These are phyloP conservation scores for Xylaria curta DNA, from an alignment of 495 filamentous ascomycete genomes.

Conservation along the genomic window DNA sequence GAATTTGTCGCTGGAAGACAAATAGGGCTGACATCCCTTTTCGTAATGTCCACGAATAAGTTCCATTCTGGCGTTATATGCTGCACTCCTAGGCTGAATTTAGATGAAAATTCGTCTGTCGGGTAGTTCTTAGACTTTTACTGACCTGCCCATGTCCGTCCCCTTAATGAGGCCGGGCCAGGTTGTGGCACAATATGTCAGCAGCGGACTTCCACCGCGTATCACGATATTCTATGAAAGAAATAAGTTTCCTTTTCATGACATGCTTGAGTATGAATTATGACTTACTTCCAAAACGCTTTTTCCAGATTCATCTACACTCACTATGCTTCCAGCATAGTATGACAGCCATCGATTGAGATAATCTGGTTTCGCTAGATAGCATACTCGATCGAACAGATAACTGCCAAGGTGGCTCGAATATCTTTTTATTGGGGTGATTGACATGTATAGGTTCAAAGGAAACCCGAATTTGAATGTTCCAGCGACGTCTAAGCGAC, in stretches of 20 bases:
- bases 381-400: neutral
- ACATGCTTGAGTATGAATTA: neutral
- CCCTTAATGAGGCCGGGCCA: neutral
- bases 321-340: neutral
- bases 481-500: neutral
- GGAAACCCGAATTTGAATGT: neutral
- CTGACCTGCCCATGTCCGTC: neutral
- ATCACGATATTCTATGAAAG: neutral
- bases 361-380: neutral
- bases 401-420: fast-evolving
- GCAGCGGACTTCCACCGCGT: neutral
- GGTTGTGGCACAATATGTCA: neutral
- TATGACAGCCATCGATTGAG: neutral
- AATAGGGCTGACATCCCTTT: neutral
- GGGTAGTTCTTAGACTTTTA: neutral
- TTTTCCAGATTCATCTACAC: neutral
- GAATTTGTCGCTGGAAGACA: neutral
- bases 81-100: neutral
- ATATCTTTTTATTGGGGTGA: neutral
- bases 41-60: neutral
- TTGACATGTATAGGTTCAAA: neutral
- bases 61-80: neutral
- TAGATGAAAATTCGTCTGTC: neutral
- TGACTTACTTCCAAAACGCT: constrained; percentile 1
- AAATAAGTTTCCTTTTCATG: neutral